Conservation (phyloP, 2,329 filamentous ascomycete species). For the Ceratocystis cacaofunesta region DNA sequence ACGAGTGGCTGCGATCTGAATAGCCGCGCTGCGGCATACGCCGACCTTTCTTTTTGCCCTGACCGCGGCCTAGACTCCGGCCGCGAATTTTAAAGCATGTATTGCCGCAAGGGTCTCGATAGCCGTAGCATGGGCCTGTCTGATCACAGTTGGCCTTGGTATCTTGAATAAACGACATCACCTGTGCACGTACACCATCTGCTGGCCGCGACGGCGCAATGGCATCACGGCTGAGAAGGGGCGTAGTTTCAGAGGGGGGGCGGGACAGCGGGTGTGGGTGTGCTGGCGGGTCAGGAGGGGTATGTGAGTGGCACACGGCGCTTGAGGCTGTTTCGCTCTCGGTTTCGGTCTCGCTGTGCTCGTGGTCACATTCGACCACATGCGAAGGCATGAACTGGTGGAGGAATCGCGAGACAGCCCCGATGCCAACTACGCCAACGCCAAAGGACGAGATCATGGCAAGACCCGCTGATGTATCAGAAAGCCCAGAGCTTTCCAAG, state of each 20-base stretch:
- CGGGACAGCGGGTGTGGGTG: not conserved
- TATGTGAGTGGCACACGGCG: not conserved
- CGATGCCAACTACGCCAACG: conserved; percentile 59
- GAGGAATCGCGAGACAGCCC: conserved; percentile 54
- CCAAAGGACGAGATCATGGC: conserved; percentile 56
- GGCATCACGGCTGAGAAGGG: conserved; percentile 25
- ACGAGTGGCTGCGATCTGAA: not conserved
- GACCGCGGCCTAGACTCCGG: not conserved
- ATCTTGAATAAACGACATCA: conserved; percentile 51
- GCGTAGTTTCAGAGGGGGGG: not conserved
- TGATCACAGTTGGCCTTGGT: conserved; percentile 49
- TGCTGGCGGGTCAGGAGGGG: not conserved
- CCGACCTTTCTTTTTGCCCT: not conserved
- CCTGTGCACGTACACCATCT: conserved; percentile 37
- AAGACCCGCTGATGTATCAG: conserved; percentile 51
- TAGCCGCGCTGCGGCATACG: not conserved
- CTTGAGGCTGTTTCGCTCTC: not conserved
- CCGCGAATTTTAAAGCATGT: conserved; percentile 44
- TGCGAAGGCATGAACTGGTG: conserved; percentile 64
- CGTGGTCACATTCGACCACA: conserved; percentile 67
- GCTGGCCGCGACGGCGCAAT: conserved; percentile 26
- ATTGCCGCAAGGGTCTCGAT: conserved; percentile 49
- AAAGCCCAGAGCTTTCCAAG: conserved; percentile 52
- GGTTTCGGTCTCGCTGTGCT: conserved; percentile 38
- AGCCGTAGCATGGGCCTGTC: conserved; percentile 46